Evolutionary conservation across 2,329 filamentous ascomycete genomes (phyloP).

Genomic region (Ampelomyces quisqualis): DNA sequence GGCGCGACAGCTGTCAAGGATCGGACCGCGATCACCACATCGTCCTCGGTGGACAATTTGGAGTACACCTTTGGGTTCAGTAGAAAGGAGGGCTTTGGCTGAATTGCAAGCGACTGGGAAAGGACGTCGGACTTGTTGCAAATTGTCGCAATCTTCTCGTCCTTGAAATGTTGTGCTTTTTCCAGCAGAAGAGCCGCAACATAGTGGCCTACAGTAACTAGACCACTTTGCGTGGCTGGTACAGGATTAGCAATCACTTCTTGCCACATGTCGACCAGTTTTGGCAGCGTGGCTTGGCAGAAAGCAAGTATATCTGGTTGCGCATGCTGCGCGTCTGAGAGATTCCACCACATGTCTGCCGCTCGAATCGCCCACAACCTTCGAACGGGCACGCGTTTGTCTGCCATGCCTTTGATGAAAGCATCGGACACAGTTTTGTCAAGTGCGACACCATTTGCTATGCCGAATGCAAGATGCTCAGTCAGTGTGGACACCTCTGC

Average conservation of each 20-base stretch:
- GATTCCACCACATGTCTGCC: constrained; percentile 67
- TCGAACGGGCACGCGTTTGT: constrained; percentile 78
- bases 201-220: constrained; percentile 78
- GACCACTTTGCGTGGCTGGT: constrained; percentile 75
- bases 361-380: constrained; percentile 77
- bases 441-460: constrained; percentile 62
- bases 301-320: constrained; percentile 51
- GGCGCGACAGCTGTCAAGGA: constrained; percentile 65
- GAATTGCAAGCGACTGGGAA: constrained; percentile 65
- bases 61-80: constrained; percentile 82
- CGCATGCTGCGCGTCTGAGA: constrained; percentile 52
- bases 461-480: constrained; percentile 62
- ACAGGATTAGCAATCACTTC: constrained; percentile 78
- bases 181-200: constrained; percentile 63
- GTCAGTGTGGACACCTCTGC: constrained; percentile 73
- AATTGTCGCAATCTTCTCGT: constrained; percentile 58
- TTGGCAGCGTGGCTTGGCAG: constrained; percentile 53
- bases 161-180: constrained; percentile 55
- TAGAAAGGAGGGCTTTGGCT: constrained; percentile 85
- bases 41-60: constrained; percentile 72
- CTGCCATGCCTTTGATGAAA: constrained; percentile 76
- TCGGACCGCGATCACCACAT: constrained; percentile 73
- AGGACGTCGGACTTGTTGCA: constrained; percentile 64
- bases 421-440: constrained; percentile 68
- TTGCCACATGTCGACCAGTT: constrained; percentile 68